Base-by-base conservation (phyloP, 2,329 filamentous ascomycete species). In the Tothia fuscella region DNA sequence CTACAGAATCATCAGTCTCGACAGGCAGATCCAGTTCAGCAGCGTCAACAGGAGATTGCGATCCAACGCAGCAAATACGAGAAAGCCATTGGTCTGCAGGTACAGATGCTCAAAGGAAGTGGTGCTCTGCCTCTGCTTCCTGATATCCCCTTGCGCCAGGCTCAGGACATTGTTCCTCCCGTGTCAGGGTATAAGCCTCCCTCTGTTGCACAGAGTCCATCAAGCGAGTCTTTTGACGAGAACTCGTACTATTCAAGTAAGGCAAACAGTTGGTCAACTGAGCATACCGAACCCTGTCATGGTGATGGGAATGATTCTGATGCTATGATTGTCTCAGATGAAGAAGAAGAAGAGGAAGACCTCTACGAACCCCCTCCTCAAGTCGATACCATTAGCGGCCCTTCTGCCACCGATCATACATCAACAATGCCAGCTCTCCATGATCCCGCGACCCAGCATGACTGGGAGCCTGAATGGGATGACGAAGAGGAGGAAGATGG, bases 181-280 rank as follows among this genome's bases (percentile, higher is more conserved):
- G 69, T 79, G 51, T 74, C 80, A 53, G 71, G 74, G 55, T 66
- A 74, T 48, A 63, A 50, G 28, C 57, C 63, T 47, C 58, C 62
- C 45, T 67, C 68, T 68, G 73, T 75, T 65, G 68, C 68, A 51
- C 69, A 79, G 61, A 69, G 68, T 55, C 76, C 77, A 59, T 71
- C 74, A 56, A 82, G 72, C 71, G 84, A 89, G 60, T 91, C 85
- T 26, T 84, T 87, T 65, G 87, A 95, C 63, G 82, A 93, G 59
- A 87, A 93, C 56, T 91, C 87, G 30, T 93, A 93, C 62, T 95
- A 96, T 68, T 95, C 89, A 50, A 95, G 88, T 64, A 84, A 82
- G 65, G 74, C 73, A 48, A 80, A 88, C 67, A 83, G 88, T 59
- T 93, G 87, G 49, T 64, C 74, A 56, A 68, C 73, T 57, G 67